Evolutionary conservation across 306 rosid species (phyloP).

Genomic region (Pterocarpus macrocarpus): DNA sequence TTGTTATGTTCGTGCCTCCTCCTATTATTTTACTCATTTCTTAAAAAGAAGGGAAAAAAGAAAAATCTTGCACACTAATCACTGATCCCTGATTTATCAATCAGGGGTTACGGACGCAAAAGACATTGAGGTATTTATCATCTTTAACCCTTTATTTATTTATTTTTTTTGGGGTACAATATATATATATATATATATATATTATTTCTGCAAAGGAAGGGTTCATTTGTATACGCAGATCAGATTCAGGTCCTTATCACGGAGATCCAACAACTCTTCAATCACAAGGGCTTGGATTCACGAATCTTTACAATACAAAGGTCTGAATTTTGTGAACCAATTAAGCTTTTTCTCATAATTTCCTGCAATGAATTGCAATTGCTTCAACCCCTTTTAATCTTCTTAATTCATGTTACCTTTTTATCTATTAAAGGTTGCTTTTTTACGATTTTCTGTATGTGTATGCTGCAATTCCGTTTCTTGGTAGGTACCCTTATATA

Average conservation of each 20-base stretch:
- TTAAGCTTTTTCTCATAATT: conserved; percentile 1
- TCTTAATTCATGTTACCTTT: conserved; percentile 21
- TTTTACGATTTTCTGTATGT: background rate
- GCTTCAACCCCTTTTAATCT: conserved; percentile 12
- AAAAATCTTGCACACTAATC: background rate
- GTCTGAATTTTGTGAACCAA: conserved; percentile 35
- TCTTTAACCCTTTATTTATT: too few species aligned
- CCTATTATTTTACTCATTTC: too few species aligned
- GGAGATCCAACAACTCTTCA: conserved; percentile 48
- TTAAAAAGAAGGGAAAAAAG: too few species aligned
- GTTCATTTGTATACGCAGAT: conserved; percentile 33
- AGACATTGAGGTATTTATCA: background rate
- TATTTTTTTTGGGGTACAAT: too few species aligned
- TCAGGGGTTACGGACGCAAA: background rate
- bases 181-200: background rate
- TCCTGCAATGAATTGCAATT: conserved; percentile 17
- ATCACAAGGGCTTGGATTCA: conserved; percentile 26
- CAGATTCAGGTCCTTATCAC: conserved; percentile 48
- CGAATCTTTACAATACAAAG: background rate
- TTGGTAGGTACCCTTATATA: background rate
- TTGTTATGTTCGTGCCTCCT: too few species aligned
- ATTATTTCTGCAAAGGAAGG: background rate
- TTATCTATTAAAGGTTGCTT: background rate
- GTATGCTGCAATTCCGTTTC: conserved; percentile 8
- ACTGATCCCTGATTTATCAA: too few species aligned